phyloP scores from a whole-genome alignment of 148 eudicot species.

The Cornus controversa region DNA sequence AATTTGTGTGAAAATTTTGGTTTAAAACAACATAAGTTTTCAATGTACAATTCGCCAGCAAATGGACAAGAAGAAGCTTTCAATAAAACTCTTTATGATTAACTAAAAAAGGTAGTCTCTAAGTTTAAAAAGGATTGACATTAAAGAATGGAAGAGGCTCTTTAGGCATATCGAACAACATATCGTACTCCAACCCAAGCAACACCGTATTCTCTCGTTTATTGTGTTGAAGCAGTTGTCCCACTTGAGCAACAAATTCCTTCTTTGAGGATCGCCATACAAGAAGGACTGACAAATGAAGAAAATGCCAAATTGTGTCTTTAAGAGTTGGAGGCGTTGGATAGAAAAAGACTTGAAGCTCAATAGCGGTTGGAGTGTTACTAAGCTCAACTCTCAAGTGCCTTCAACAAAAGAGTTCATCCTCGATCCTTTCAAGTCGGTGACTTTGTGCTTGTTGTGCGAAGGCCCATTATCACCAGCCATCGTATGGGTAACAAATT shows the following conservation, averaged over 20 bases:
- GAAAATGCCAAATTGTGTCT: background rate
- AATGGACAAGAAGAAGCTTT: too few species aligned
- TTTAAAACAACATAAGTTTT: background rate
- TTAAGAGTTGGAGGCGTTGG: background rate
- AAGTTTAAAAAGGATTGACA: slow-evolving; percentile 4
- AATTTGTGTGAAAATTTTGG: background rate
- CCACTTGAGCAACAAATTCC: background rate
- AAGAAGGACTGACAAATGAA: background rate
- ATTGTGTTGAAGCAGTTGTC: background rate
- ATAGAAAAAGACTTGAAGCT: too few species aligned
- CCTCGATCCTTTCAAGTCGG: too few species aligned
- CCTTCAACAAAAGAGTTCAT: too few species aligned
- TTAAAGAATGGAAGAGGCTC: background rate
- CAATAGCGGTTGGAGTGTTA: background rate
- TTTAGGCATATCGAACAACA: too few species aligned
- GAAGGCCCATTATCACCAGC: too few species aligned
- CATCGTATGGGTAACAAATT: too few species aligned
- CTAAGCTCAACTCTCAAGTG: background rate
- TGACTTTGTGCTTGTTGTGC: too few species aligned
- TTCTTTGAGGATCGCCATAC: background rate
- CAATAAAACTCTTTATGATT: too few species aligned
- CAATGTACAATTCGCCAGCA: too few species aligned
- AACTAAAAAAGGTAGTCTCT: background rate
- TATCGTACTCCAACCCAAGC: background rate
- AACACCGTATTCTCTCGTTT: background rate